phyloP scores from a whole-genome alignment of 1,284 basidiomycete species.

The Singerocomus rubriflavus region DNA sequence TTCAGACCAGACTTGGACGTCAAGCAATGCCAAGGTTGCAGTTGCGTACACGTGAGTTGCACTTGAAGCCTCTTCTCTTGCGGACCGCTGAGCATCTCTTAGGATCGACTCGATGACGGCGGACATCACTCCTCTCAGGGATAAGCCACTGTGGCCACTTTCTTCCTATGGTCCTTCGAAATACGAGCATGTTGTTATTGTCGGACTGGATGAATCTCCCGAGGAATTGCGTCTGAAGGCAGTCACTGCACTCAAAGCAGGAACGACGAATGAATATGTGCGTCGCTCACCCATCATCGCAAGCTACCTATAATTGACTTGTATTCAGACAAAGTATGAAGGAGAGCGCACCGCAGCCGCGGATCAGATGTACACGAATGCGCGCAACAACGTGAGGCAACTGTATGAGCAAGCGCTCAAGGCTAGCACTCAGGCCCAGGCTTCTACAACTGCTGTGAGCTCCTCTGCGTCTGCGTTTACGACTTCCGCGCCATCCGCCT shows the following conservation, averaged over 20 bases:
- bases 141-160: constrained; percentile 81
- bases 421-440: constrained; percentile 17
- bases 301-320: background rate
- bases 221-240: constrained; percentile 82
- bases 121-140: constrained; percentile 58
- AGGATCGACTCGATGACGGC: constrained; percentile 59
- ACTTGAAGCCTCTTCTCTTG: constrained; percentile 9
- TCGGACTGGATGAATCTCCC: constrained; percentile 68
- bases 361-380: constrained; percentile 43
- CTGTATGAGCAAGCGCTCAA: constrained; percentile 52
- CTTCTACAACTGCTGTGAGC: background rate
- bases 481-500: constrained; percentile 21
- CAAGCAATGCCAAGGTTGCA: constrained; percentile 22
- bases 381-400: constrained; percentile 46
- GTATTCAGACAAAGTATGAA: constrained; percentile 55
- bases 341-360: constrained; percentile 41
- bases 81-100: constrained; percentile 10
- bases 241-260: constrained; percentile 53
- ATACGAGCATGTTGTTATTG: constrained; percentile 66
- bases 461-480: constrained; percentile 23
- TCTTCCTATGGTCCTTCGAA: constrained; percentile 81
- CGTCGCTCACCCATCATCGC: background rate
- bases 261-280: constrained; percentile 65
- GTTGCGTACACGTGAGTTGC: constrained; percentile 44
- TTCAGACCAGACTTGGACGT: constrained; percentile 45